phyloP scores from a whole-genome alignment of 2,329 filamentous ascomycete genomes.

The Herpomyces periplanetae region DNA sequence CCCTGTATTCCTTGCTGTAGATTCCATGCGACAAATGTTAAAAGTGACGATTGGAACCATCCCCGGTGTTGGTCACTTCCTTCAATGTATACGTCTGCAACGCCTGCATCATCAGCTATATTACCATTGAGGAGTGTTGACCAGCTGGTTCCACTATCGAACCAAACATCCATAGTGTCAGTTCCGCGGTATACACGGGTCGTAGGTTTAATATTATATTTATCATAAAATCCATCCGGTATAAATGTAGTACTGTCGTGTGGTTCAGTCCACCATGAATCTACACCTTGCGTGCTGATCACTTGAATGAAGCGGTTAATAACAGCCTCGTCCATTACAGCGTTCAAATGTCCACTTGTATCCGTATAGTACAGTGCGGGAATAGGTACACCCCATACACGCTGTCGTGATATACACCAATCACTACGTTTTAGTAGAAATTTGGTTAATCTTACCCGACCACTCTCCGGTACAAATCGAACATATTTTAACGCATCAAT shows the following conservation, averaged over 20 bases:
- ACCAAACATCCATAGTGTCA: conserved; percentile 99
- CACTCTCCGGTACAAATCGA: conserved; percentile 33
- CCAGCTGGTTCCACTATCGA: conserved; percentile 91
- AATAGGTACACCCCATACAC: conserved; percentile 85
- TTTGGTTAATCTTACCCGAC: conserved; percentile 32
- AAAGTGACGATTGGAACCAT: conserved; percentile 86
- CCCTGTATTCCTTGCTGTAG: conserved; percentile 7
- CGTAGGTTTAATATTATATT: too few relatives aligned
- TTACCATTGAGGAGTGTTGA: conserved; percentile 11
- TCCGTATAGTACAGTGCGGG: conserved; percentile 39
- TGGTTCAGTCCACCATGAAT: conserved; percentile 72
- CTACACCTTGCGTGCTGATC: conserved; percentile 35
- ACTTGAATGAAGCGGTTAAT: conserved; percentile 50
- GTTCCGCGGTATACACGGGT: conserved; percentile 37
- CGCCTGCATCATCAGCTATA: conserved; percentile 8
- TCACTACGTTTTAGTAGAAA: conserved; percentile 63
- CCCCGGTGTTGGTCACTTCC: conserved; percentile 83
- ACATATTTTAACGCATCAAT: conserved; percentile 28
- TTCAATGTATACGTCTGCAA: conserved; percentile 62
- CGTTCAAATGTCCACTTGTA: conserved; percentile 17
- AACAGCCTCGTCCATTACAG: conserved; percentile 35
- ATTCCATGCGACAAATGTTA: conserved; percentile 32
- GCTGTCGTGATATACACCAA: conserved; percentile 90
- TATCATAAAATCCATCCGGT: conserved; percentile 16
- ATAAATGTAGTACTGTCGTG: conserved; percentile 40